Evolutionary conservation across 805 yeast species (phyloP), one percentile per base, ranked within the genome.

Genomic region (Sporopachydermia lactativora): DNA sequence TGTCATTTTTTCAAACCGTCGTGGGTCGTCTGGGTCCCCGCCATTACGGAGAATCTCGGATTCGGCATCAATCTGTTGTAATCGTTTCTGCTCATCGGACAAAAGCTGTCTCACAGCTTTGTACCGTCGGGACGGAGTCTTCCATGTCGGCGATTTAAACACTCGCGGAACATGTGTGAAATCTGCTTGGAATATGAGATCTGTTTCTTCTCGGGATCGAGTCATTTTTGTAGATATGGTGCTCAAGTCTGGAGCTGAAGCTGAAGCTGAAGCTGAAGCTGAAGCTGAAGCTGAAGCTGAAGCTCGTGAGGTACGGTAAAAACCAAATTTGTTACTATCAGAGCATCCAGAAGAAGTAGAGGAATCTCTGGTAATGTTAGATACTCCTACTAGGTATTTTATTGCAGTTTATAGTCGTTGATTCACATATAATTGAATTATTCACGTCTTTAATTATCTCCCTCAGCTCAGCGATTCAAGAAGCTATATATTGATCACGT

Each of bases 61-160:
- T 64, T 52, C 42, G 64, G 68, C 19, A 66, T 47, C 5, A 45
- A 34, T 17, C 5, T 45, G 47, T 2, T 61, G 70, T 19, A 76
- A 60, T 38, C 89, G 71, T 51, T 81, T 80, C 49, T 71, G 71
- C 57, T 89, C 97, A 50, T 89, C 96, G 4, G 75, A 67, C 2
- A 80, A 45, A 14, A 86, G 61, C 50, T 88, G 94, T 52, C 77
- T 75, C 17, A 73, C 60, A 18, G 92, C 77, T 55, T 86, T 84
- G 57, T 75, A 79, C 42, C 94, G 66, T 47, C 79, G 68, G 39
- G 65, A 62, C 4, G 79, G 68, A 1, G 68, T 60, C 44, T 65
- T 70, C 57, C 75, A 66, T 15, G 59, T 51, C 1, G 75, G 66
- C 41, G 62, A 68, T 54, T 82, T 84, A 68, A 81, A 83, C n/a